Percentiles rank a stretch among this genome's conserved stretches.
These are phyloP conservation scores for Trichoderma koningiopsis DNA, from an alignment of 2,329 filamentous ascomycete genomes.

Conservation along the genomic window DNA sequence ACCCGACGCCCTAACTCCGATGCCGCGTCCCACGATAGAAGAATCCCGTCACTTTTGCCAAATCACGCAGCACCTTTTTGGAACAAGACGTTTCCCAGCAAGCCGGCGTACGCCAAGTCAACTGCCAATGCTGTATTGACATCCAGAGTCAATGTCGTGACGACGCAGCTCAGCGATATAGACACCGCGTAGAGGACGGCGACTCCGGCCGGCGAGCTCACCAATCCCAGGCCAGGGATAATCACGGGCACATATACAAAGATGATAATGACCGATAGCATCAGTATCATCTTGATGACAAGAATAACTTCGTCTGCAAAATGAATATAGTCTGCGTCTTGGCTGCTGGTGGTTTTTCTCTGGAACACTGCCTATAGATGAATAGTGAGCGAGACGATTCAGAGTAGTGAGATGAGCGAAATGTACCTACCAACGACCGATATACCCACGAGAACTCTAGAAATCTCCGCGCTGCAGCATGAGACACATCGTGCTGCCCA, in stretches of 20 bases:
- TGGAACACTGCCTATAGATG: neutral
- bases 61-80: neutral
- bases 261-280: neutral
- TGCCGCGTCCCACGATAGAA: neutral
- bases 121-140: neutral
- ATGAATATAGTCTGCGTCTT: neutral
- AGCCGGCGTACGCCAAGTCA: neutral
- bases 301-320: neutral
- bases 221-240: neutral
- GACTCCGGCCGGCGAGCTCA: neutral
- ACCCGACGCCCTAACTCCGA: neutral
- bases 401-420: too few species aligned
- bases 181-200: neutral
- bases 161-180: neutral
- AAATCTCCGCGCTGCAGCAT: neutral
- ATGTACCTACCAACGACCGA: neutral
- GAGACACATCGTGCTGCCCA: neutral
- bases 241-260: slow-evolving; percentile 8
- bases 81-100: slow-evolving; percentile 9
- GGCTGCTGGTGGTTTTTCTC: neutral
- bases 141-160: neutral
- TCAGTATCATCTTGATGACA: neutral
- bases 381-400: neutral
- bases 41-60: neutral
- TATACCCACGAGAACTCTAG: neutral